Evolutionary conservation across 768 basidiomycete genomes (phyloP).

Genomic region (Leccinum disarticulatum): DNA sequence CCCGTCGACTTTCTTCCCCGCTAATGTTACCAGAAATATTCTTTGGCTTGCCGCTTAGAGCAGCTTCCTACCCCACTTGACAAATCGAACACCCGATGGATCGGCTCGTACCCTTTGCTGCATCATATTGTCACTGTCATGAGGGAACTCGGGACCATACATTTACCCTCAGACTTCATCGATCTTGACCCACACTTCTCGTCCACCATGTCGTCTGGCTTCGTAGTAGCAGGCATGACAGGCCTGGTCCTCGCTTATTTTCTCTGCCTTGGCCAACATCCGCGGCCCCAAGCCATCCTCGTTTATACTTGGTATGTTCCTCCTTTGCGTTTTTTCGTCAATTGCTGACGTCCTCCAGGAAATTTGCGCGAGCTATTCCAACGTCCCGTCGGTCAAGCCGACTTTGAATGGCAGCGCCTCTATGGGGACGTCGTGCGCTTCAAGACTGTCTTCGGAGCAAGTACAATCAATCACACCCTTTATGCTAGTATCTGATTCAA

Average conservation of each 20-base stretch:
- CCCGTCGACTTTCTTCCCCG: background rate
- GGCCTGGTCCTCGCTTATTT: slow-evolving; percentile 9
- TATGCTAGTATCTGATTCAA: slow-evolving; percentile 9
- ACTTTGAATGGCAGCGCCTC: slow-evolving; percentile 31
- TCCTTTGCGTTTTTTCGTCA: slow-evolving; percentile 9
- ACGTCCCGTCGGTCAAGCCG: slow-evolving; percentile 23
- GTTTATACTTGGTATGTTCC: slow-evolving; percentile 16
- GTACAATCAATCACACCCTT: background rate
- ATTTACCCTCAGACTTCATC: slow-evolving; percentile 2
- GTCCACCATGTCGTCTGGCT: slow-evolving; percentile 14
- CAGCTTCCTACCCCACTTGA: background rate
- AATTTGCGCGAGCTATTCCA: slow-evolving; percentile 33
- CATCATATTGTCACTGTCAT: slow-evolving; percentile 9
- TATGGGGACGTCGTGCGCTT: slow-evolving; percentile 33
- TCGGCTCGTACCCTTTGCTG: background rate
- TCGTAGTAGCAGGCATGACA: slow-evolving; percentile 1
- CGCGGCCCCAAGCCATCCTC: slow-evolving; percentile 26
- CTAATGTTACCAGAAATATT: background rate
- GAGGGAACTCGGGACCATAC: background rate
- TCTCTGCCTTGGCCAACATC: slow-evolving; percentile 18
- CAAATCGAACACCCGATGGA: slow-evolving; percentile 5
- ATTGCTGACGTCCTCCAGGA: slow-evolving; percentile 26
- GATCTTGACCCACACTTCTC: background rate
- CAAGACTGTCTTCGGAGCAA: slow-evolving; percentile 29
- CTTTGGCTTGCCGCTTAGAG: background rate